phyloP scores from a whole-genome alignment of 163 green algal genomes.

The Chloroidium sp. region DNA sequence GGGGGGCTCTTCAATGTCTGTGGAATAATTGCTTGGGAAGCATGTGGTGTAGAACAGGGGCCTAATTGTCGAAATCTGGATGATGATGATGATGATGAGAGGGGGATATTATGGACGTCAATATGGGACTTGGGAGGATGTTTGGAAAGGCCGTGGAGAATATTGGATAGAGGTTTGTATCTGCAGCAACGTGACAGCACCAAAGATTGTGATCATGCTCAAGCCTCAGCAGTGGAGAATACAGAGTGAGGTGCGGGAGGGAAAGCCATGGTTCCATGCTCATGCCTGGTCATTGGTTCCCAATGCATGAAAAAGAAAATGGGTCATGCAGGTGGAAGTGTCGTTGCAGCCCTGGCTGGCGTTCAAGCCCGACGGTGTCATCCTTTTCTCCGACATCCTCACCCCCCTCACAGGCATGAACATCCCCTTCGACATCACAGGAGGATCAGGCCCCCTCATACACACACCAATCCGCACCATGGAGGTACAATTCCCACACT shows the following conservation, averaged over 20 bases:
- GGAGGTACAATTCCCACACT: slow-evolving; percentile 27
- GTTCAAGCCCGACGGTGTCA: slow-evolving; percentile 90
- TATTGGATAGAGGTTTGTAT: neutral
- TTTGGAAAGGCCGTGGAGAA: neutral
- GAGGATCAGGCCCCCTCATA: slow-evolving; percentile 77
- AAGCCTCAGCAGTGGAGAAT: neutral
- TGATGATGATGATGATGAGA: too few relatives aligned
- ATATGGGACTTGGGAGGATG: neutral
- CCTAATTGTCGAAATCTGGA: too few relatives aligned
- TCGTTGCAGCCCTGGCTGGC: slow-evolving; percentile 85
- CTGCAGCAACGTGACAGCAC: neutral
- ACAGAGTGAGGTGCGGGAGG: neutral
- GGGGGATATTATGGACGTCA: too few relatives aligned
- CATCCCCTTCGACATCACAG: slow-evolving; percentile 89
- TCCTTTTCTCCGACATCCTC: slow-evolving; percentile 96
- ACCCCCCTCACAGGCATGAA: slow-evolving; percentile 90
- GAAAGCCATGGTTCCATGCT: neutral
- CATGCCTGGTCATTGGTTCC: neutral
- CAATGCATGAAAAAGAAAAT: neutral
- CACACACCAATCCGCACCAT: slow-evolving; percentile 78
- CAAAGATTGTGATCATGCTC: neutral
- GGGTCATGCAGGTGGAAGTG: slow-evolving; percentile 65
- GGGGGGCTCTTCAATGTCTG: too few relatives aligned
- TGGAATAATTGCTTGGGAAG: too few relatives aligned
- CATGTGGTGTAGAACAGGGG: too few relatives aligned